Evolutionary conservation across 441 rosid species (phyloP).

Genomic region (Bruguiera hainesii): DNA sequence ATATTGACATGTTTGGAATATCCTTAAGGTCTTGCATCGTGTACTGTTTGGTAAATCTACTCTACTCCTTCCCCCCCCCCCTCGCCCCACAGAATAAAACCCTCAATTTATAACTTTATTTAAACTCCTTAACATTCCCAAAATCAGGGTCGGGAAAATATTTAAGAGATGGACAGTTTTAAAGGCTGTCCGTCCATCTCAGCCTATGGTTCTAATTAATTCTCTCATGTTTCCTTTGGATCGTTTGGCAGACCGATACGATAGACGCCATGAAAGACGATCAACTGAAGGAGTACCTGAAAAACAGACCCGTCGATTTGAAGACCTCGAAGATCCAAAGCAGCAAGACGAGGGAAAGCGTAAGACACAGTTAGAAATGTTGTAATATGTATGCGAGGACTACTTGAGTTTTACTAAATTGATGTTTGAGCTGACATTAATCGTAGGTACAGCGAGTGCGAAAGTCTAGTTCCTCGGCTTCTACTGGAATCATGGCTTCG

Average conservation of each 20-base stretch:
- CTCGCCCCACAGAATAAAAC: too few relatives aligned
- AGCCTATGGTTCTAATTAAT: neutral
- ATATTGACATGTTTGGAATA: too few relatives aligned
- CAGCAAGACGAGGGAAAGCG: conserved; percentile 23
- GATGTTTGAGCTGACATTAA: neutral
- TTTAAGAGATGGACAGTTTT: too few relatives aligned
- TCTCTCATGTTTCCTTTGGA: neutral
- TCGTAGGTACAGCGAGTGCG: conserved; percentile 24
- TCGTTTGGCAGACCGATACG: conserved; percentile 17
- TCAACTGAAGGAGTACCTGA: conserved; percentile 30
- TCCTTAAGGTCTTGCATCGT: too few relatives aligned
- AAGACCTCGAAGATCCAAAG: conserved; percentile 27
- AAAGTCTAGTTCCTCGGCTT: conserved; percentile 24
- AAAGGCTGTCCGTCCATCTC: too few relatives aligned
- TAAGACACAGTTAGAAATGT: neutral
- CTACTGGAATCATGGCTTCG: conserved; percentile 40
- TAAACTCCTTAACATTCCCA: too few relatives aligned
- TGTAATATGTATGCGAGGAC: neutral
- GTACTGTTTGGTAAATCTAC: too few relatives aligned
- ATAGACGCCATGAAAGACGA: conserved; percentile 38
- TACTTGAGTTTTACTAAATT: neutral
- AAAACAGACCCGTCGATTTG: conserved; percentile 29
- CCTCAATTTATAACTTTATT: too few relatives aligned
- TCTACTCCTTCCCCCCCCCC: too few relatives aligned
- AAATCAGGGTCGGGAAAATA: too few relatives aligned